These are phyloP conservation scores for Sporisorium graminicola DNA, from an alignment of 1,284 basidiomycete species.

Conservation along the genomic window DNA sequence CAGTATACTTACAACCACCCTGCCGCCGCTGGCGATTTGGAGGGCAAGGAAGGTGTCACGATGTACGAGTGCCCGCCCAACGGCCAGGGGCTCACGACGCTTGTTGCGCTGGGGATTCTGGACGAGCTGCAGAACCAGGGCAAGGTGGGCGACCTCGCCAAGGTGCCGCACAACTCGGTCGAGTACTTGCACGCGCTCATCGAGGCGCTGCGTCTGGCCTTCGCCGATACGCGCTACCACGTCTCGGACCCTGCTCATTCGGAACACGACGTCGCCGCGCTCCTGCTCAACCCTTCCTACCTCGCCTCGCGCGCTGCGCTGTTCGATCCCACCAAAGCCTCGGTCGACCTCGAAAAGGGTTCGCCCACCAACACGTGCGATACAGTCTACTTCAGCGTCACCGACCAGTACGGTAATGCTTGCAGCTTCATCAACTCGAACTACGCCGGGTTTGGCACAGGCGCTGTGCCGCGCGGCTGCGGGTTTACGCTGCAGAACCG, in stretches of 20 bases:
- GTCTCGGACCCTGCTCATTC: conserved; percentile 85
- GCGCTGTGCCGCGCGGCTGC: conserved; percentile 88
- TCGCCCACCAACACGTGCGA: conserved; percentile 85
- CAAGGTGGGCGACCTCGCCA: conserved; percentile 78
- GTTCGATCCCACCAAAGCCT: conserved; percentile 79
- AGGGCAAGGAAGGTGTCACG: conserved; percentile 73
- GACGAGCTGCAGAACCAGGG: conserved; percentile 84
- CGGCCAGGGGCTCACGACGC: conserved; percentile 93
- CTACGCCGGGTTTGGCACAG: conserved; percentile 74
- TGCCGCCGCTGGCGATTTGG: conserved; percentile 31
- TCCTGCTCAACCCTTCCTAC: conserved; percentile 76
- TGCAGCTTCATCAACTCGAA: conserved; percentile 96
- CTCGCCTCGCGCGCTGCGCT: conserved; percentile 82
- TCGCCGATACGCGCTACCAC: conserved; percentile 85
- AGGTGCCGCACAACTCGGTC: conserved; percentile 87
- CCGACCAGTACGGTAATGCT: conserved; percentile 83
- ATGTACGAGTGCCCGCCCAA: conserved; percentile 85
- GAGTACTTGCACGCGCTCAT: conserved; percentile 90
- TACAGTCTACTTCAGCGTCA: conserved; percentile 88
- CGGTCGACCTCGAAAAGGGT: conserved; percentile 79
- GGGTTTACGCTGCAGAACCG: conserved; percentile 97
- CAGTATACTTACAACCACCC: conserved; percentile 81
- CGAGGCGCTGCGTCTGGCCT: conserved; percentile 82
- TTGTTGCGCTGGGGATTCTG: conserved; percentile 90
- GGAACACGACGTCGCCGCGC: conserved; percentile 75